Evolutionary conservation across 768 basidiomycete species (phyloP), one percentile per base, ranked within the genome.

Genomic region (Aureoboletus auriporus): DNA sequence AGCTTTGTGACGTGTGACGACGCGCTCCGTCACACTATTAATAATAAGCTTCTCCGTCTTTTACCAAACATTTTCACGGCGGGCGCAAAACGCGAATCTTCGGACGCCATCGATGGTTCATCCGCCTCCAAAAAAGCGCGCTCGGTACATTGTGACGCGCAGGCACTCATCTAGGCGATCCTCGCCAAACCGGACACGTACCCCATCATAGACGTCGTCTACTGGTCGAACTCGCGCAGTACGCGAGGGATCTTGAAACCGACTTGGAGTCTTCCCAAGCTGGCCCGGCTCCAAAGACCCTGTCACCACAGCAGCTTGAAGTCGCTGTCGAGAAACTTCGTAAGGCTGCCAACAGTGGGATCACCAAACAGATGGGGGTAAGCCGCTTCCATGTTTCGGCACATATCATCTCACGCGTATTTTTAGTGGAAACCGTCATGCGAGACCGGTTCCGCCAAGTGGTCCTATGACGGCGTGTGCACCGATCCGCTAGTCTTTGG

Each of bases 381-480:
- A 40, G 48, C 48, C 13, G 4, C 26, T 16, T 35, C 14, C 8
- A 12, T 35, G 9, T 49, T 37, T 28, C 13, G 17, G 4, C 5
- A 27, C 4, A 42, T 39, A 41, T 20, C 7, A n/a, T 46, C 30
- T 50, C 26, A 46, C 16, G n/a, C 26, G 7, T 41, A 28, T 51
- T 23, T n/a, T 5, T 49, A 78, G 79, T 79, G 78, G 78, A 75
- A 72, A 54, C 69, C 74, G 2, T 70, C 73, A 1, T 79, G 76
- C 59, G 77, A 75, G 59, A 66, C 60, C 0, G 71, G 75, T 13
- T 50, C 61, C 6, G 72, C 79, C 17, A 77, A 71, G 50, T 81
- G 71, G 71, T 47, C 57, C n/a, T 80, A 79, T 51, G 76, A 78
- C 46, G 78, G 77, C 16, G 68, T 81, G 16, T 79, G 75, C 53